phyloP scores from a whole-genome alignment of 2,329 filamentous ascomycete genomes.

The Aspergillus pseudotamarii region DNA sequence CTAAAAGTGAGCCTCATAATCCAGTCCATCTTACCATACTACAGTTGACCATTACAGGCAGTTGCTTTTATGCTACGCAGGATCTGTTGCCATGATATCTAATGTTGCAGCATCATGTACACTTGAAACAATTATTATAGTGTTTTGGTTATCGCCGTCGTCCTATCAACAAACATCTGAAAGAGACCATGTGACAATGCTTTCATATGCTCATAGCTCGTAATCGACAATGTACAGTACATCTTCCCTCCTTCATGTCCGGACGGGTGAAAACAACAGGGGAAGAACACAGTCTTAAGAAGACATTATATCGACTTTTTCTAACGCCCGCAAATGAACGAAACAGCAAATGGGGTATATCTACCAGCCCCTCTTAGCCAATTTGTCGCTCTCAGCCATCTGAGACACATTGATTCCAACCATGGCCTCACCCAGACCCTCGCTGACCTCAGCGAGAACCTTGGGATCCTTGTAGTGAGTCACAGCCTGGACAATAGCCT shows the following conservation, averaged over 20 bases:
- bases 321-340: conserved; percentile 11
- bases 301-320: conserved; percentile 20
- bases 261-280: conserved; percentile 7
- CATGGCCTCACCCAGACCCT: conserved; percentile 95
- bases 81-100: no score
- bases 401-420: conserved; percentile 86
- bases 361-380: conserved; percentile 85
- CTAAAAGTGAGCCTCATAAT: background rate
- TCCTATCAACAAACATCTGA: background rate
- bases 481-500: conserved; percentile 91
- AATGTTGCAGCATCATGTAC: no score
- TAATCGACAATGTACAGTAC: conserved; percentile 14
- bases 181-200: background rate
- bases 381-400: conserved; percentile 77
- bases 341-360: conserved; percentile 7
- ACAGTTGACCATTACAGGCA: no score
- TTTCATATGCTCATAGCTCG: conserved; percentile 19
- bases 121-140: background rate
- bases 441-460: conserved; percentile 83
- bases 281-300: conserved; percentile 14
- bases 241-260: background rate
- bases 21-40: background rate
- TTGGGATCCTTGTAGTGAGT: conserved; percentile 87
- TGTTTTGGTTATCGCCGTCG: no score
- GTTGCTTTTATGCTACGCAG: no score